phyloP scores from a whole-genome alignment of 305 asterid species.

The Rubia peregrina region DNA sequence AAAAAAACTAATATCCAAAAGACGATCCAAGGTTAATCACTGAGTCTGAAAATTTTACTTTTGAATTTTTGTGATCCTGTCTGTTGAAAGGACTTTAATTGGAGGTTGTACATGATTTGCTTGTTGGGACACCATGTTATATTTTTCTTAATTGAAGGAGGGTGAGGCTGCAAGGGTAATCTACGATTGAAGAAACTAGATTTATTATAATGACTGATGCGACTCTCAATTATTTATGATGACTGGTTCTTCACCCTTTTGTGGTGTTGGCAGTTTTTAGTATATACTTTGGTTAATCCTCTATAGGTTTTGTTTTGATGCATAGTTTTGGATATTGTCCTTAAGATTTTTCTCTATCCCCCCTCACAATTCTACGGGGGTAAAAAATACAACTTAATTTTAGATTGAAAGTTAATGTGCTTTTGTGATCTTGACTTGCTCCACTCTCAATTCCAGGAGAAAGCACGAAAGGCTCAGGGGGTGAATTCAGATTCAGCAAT shows the following conservation, averaged over 20 bases:
- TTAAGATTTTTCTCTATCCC: background rate
- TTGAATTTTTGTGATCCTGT: background rate
- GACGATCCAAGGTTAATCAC: conserved; percentile 60
- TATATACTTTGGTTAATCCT: background rate
- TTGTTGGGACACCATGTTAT: background rate
- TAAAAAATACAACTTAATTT: background rate
- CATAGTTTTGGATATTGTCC: background rate
- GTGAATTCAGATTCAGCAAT: conserved; percentile 53
- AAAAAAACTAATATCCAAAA: conserved; percentile 59
- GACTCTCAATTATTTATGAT: background rate
- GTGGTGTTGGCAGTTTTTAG: background rate
- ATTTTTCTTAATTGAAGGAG: background rate
- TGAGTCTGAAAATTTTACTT: background rate
- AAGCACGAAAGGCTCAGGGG: conserved; percentile 84
- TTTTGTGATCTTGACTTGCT: conserved; percentile 7
- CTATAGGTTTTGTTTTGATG: background rate
- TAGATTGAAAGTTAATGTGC: background rate
- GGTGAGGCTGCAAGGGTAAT: background rate
- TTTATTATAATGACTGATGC: background rate
- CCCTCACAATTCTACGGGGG: background rate
- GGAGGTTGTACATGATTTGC: background rate
- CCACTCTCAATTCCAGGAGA: conserved; percentile 46
- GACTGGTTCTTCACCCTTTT: background rate
- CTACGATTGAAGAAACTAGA: background rate
- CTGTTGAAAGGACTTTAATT: background rate